Conservation (phyloP, 2,329 filamentous ascomycete species). For the Nigrospora osmanthi region DNA sequence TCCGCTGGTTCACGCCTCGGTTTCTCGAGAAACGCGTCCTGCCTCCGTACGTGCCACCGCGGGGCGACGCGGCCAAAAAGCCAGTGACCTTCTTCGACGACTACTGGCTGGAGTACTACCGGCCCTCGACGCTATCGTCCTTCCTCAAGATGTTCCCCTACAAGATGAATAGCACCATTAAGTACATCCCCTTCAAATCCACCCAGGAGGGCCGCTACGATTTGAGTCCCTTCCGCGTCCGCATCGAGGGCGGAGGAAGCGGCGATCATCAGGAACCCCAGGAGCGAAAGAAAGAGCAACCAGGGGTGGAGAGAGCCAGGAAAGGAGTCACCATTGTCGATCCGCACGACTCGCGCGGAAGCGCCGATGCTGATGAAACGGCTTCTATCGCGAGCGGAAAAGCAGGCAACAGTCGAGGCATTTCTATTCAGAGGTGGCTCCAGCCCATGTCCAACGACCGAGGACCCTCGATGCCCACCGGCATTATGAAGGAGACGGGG, state of each 20-base stretch:
- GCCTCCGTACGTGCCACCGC: conserved; percentile 36
- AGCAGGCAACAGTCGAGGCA: conserved; percentile 33
- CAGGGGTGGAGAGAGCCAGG: conserved; percentile 23
- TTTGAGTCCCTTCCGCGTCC: conserved; percentile 79
- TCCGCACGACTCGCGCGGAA: conserved; percentile 35
- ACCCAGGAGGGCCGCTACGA: conserved; percentile 71
- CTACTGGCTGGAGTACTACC: conserved; percentile 97
- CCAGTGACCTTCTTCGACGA: conserved; percentile 68
- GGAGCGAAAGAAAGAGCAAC: conserved; percentile 6
- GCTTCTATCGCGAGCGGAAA: conserved; percentile 30
- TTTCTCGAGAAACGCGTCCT: conserved; percentile 58
- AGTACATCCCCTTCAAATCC: conserved; percentile 70
- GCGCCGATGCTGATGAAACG: conserved; percentile 31
- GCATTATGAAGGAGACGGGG: conserved; percentile 50
- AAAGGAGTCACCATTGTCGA: conserved; percentile 67
- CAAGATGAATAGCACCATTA: conserved; percentile 83
- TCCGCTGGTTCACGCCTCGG: conserved; percentile 77
- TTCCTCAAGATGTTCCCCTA: conserved; percentile 89
- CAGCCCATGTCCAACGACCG: conserved; percentile 33
- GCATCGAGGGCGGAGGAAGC: conserved; percentile 40
- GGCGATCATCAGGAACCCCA: conserved; percentile 35
- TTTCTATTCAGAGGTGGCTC: conserved; percentile 56
- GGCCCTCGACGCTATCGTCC: conserved; percentile 78
- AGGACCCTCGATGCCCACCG: conserved; percentile 24
- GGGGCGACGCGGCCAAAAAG: conserved; percentile 28